These are phyloP conservation scores for Colletotrichum camelliae DNA, from an alignment of 2,329 filamentous ascomycete genomes.

Conservation along the genomic window DNA sequence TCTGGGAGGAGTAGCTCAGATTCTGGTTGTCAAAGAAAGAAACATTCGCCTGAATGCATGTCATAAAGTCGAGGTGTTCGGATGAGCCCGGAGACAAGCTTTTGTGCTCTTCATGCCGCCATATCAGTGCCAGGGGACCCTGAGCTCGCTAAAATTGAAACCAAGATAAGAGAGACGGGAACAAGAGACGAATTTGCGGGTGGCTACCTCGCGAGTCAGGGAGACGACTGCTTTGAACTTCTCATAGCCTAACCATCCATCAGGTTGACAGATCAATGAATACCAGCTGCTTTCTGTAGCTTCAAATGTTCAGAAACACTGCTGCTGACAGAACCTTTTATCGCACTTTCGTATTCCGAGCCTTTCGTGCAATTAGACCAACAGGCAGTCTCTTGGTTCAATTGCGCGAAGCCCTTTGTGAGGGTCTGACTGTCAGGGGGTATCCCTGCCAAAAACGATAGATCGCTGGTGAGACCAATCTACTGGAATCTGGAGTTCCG, in stretches of 20 bases:
- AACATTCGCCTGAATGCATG: background rate
- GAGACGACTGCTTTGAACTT: background rate
- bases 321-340: background rate
- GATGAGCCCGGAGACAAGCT: background rate
- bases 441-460: background rate
- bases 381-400: background rate
- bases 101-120: background rate
- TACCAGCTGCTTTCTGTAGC: background rate
- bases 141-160: background rate
- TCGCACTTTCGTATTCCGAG: background rate
- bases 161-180: background rate
- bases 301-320: background rate
- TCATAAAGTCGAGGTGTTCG: background rate
- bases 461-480: background rate
- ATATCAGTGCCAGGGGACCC: background rate
- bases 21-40: background rate
- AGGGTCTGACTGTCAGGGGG: fast-evolving
- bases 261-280: background rate
- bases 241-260: background rate
- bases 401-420: background rate
- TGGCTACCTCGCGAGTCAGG: background rate
- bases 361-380: background rate
- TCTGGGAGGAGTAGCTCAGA: background rate
- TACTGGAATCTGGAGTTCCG: background rate
- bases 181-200: background rate